Evolutionary conservation across 768 basidiomycete species (phyloP), one percentile per base, ranked within the genome.

Genomic region (Myochromella boudieri): DNA sequence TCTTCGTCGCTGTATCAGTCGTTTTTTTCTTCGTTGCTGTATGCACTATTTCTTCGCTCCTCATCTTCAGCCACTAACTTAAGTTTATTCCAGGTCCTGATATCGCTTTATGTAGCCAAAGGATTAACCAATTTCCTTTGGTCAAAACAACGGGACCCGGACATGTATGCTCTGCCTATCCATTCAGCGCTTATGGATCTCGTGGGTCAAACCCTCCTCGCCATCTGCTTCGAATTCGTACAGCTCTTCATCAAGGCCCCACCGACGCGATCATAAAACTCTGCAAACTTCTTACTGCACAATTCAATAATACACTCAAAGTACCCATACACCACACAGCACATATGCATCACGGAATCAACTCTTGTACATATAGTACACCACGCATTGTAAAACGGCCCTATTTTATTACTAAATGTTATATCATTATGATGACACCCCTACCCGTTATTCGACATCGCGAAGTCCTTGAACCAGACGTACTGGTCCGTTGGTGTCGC

Each of bases 111-210:
- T 22, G 64, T 88, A 26, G 92, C 89, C 1, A 78, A 74, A 40
- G 56, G 60, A 9, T 70, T 94, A 39, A 94, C 92, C 2, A 67
- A 80, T 34, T 83, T 81, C 60, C 76, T 97, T 21, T 95, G 93
- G 92, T 76, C 78, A 0, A 81, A 72, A 45, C 72, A 79, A 9
- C 72, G 82, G 21, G 94, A 97, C 62, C 94, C 94, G 4, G 94
- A 97, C 62, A 84, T 88, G 68, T 95, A 95, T 62, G 92, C 92
- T 1, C 69, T 97, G n/a, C 94, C 94, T 6, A 80, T 95, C 21
- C 93, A 95, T 54, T 92, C 90, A 9, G 90, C 93, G 1, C 60
- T 91, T 33, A 85, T 94, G 75, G 91, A 95, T 62, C 79, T 95
- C 42, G 66, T 88, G 25, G 91, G 91, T 12, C 88, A 94, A 61